Conservation (phyloP, 2,329 filamentous ascomycete genomes). For the Shiraia sp. region DNA sequence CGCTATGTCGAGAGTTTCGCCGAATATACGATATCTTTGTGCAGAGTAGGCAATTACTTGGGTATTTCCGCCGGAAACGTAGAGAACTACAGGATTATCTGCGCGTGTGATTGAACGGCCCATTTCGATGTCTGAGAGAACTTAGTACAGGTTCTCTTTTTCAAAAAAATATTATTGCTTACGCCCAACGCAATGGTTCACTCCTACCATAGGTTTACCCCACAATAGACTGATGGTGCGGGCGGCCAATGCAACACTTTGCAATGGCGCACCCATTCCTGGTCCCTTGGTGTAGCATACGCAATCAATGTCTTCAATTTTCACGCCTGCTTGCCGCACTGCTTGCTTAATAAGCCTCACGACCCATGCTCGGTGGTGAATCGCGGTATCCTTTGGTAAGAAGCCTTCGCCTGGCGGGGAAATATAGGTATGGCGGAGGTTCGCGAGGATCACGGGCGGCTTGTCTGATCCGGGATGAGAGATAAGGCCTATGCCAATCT, state of each 20-base stretch:
- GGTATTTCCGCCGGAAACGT: slow-evolving; percentile 94
- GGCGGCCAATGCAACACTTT: slow-evolving; percentile 82
- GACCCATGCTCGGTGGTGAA: slow-evolving; percentile 87
- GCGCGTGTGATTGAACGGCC: slow-evolving; percentile 90
- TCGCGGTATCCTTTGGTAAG: slow-evolving; percentile 92
- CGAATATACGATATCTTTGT: slow-evolving; percentile 94
- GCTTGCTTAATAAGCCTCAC: slow-evolving; percentile 79
- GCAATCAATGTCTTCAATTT: slow-evolving; percentile 72
- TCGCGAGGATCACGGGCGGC: slow-evolving; percentile 71
- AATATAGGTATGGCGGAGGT: slow-evolving; percentile 91
- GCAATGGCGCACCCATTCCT: slow-evolving; percentile 93
- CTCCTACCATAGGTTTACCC: slow-evolving; percentile 85
- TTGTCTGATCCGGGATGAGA: slow-evolving; percentile 64
- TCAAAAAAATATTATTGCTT: slow-evolving; percentile 27
- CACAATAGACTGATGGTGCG: slow-evolving; percentile 82
- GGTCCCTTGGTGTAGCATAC: slow-evolving; percentile 96
- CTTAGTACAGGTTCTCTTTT: not conserved
- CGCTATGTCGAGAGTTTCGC: slow-evolving; percentile 95
- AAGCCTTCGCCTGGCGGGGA: slow-evolving; percentile 93
- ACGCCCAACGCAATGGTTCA: slow-evolving; percentile 96
- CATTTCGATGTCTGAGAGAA: slow-evolving; percentile 82
- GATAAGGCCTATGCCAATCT: slow-evolving; percentile 92
- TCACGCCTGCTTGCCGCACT: slow-evolving; percentile 65
- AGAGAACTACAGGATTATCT: slow-evolving; percentile 88
- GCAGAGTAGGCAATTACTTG: slow-evolving; percentile 97